Evolutionary conservation across 305 asterid species (phyloP).

Genomic region (Petunia hybrid): DNA sequence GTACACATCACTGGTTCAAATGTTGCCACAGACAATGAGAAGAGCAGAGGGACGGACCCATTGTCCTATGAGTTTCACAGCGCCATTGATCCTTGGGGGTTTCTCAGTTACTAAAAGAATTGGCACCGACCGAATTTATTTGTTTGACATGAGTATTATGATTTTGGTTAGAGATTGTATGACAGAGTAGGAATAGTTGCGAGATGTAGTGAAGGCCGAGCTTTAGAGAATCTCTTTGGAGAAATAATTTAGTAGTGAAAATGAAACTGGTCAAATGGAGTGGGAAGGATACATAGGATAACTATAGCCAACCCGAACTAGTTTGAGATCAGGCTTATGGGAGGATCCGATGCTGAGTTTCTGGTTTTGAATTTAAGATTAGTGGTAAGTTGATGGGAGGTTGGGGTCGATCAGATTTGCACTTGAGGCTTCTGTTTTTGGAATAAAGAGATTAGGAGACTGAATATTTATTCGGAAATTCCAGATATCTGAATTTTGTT

Average conservation of each 20-base stretch:
- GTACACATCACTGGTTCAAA: too few species aligned
- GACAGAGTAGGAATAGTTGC: neutral
- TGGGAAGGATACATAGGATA: neutral
- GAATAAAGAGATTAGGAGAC: neutral
- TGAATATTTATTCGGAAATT: neutral
- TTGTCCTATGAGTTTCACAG: too few species aligned
- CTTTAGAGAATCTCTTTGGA: neutral
- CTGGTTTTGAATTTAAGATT: conserved; percentile 10
- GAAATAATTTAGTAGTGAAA: neutral
- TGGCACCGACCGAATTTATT: neutral
- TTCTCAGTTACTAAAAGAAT: too few species aligned
- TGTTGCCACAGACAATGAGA: too few species aligned
- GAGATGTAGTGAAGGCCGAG: conserved; percentile 7
- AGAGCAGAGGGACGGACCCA: too few species aligned
- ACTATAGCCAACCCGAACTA: neutral
- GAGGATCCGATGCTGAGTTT: neutral
- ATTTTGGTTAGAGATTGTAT: conserved; percentile 15
- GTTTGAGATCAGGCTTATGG: neutral
- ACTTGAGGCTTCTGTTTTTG: neutral
- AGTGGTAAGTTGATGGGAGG: neutral
- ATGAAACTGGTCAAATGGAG: neutral
- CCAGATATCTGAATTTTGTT: neutral
- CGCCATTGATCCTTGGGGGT: neutral
- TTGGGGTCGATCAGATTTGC: neutral
- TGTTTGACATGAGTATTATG: neutral